Evolutionary conservation across 352 stramenopile species (phyloP).

Genomic region (Phytopythium delawarense): DNA sequence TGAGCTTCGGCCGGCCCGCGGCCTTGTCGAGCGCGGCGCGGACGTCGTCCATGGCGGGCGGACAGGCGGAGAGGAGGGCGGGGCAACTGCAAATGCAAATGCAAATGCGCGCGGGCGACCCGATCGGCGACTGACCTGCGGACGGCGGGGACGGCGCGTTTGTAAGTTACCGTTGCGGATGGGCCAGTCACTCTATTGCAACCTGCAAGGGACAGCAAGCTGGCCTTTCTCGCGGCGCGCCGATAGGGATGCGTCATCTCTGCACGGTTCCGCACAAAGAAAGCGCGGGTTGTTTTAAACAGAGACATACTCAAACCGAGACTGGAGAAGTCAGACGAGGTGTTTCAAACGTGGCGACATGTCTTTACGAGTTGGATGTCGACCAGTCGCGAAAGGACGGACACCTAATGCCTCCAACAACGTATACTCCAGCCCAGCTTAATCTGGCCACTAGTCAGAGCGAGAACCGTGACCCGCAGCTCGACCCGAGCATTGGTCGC

Average conservation of each 20-base stretch:
- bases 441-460: no score
- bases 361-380: background rate
- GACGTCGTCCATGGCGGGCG: constrained; percentile 2
- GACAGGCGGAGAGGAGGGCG: background rate
- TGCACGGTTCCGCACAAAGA: background rate
- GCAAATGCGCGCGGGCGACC: no score
- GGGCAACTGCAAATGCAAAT: no score
- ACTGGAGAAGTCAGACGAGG: background rate
- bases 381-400: background rate
- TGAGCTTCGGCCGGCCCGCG: background rate
- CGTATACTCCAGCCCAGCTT: background rate
- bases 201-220: no score
- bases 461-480: no score
- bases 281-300: background rate
- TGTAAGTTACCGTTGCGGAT: no score
- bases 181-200: no score
- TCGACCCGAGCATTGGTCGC: background rate
- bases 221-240: no score
- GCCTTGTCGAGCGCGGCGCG: background rate
- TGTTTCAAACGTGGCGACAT: background rate
- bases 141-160: no score
- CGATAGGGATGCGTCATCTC: background rate
- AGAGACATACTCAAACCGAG: background rate
- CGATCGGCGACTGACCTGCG: no score
- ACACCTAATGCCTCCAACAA: background rate